Conservation (phyloP, 2,329 filamentous ascomycete genomes). For the Akanthomyces uredinophilus region DNA sequence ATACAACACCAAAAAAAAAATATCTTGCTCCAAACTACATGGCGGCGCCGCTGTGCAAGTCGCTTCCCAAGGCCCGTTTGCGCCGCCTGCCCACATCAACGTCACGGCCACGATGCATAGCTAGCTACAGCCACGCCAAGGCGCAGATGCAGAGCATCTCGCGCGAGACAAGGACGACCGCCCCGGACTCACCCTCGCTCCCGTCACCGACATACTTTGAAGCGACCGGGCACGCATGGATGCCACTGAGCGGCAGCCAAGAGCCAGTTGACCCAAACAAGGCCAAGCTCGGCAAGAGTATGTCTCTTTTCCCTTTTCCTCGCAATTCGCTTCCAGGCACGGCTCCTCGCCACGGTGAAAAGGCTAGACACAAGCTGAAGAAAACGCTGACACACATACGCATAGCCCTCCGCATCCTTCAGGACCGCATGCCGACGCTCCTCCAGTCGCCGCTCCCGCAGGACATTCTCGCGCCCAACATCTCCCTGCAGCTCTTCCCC, state of each 20-base stretch:
- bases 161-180: background rate
- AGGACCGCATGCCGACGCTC: conserved; percentile 61
- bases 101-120: conserved; percentile 20
- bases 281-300: conserved; percentile 59
- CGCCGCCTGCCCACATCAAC: background rate
- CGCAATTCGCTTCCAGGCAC: background rate
- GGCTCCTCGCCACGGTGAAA: background rate
- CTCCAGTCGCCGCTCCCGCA: conserved; percentile 64
- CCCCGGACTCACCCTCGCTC: background rate
- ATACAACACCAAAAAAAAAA: background rate
- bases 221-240: conserved; percentile 26
- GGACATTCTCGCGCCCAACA: conserved; percentile 70
- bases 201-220: conserved; percentile 28
- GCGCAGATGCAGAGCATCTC: conserved; percentile 25
- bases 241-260: conserved; percentile 24
- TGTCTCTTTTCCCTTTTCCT: conserved; percentile 23
- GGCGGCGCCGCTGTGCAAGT: background rate
- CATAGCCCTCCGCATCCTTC: conserved; percentile 58
- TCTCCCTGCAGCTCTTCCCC: conserved; percentile 65
- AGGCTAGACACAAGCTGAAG: too few relatives aligned
- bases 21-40: background rate
- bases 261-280: conserved; percentile 51
- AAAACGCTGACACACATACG: conserved; percentile 10
- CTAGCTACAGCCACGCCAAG: conserved; percentile 27
- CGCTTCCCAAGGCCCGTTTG: conserved; percentile 7